A percentile compares a stretch with the other conserved stretches of the same genome.
These are phyloP conservation scores for Colletotrichum horii DNA, from an alignment of 2,329 filamentous ascomycete genomes.

Conservation along the genomic window DNA sequence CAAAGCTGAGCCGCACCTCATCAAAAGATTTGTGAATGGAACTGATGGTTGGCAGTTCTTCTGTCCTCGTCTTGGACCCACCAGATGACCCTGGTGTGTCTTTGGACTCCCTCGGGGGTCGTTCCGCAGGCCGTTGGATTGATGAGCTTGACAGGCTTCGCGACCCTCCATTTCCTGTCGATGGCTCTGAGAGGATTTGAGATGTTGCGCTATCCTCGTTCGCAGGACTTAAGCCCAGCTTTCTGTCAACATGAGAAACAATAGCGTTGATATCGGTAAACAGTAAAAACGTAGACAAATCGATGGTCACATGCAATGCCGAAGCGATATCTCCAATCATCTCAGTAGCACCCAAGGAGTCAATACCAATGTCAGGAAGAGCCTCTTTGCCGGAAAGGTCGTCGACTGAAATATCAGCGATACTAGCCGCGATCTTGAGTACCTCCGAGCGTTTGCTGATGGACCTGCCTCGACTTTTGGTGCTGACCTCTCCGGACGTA, in stretches of 20 bases:
- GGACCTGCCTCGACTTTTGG: accelerated
- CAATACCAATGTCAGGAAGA: not conserved
- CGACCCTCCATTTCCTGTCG: accelerated
- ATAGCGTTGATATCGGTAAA: not conserved
- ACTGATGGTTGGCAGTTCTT: not conserved
- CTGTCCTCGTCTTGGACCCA: accelerated
- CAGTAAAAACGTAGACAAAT: not conserved
- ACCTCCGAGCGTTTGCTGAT: not conserved
- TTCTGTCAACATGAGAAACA: not conserved
- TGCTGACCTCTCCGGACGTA: not conserved
- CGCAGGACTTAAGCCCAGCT: not conserved
- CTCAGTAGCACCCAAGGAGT: not conserved
- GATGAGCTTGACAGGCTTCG: not conserved
- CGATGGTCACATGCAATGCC: not conserved
- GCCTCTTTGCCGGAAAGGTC: not conserved
- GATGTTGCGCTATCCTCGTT: accelerated
- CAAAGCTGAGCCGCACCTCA: not conserved
- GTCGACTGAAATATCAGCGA: not conserved
- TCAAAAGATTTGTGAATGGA: not conserved
- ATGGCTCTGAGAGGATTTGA: accelerated
- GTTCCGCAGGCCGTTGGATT: not conserved
- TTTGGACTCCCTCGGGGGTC: not conserved
- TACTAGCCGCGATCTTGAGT: not conserved
- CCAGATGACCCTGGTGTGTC: not conserved
- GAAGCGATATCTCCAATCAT: not conserved